A percentile compares a stretch with the other conserved stretches of the same genome.
Conservation (phyloP, 805 yeast genomes). For the Lipomyces sp. region DNA sequence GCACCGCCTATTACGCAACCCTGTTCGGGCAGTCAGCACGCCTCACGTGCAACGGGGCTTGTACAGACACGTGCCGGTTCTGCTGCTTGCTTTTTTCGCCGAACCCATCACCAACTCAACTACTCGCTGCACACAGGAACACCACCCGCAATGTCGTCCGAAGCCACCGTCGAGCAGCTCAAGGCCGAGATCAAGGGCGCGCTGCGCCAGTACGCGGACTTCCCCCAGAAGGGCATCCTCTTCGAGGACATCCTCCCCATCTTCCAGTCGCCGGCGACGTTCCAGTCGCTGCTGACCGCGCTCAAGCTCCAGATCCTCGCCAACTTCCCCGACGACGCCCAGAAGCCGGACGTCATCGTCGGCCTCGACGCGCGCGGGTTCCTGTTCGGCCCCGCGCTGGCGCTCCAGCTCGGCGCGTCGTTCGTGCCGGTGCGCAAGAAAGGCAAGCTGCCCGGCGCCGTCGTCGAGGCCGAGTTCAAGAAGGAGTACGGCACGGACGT, state of each 20-base stretch:
- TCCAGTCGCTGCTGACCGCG: constrained; percentile 76
- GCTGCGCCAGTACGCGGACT: constrained; percentile 76
- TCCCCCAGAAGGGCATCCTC: constrained; percentile 87
- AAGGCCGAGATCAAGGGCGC: constrained; percentile 24
- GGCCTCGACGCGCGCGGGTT: constrained; percentile 98
- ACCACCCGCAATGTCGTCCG: too few relatives aligned
- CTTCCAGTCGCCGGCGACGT: constrained; percentile 75
- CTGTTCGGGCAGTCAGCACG: too few relatives aligned
- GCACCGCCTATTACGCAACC: too few relatives aligned
- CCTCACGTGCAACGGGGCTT: too few relatives aligned
- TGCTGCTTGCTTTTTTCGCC: too few relatives aligned
- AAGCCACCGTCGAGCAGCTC: constrained; percentile 15
- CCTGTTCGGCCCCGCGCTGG: constrained; percentile 92
- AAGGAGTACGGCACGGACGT: constrained; percentile 92
- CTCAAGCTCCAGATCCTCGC: constrained; percentile 69
- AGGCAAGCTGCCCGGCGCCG: constrained; percentile 91
- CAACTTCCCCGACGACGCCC: constrained; percentile 46
- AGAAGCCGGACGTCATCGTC: constrained; percentile 78
- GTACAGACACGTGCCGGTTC: too few relatives aligned
- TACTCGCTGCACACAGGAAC: too few relatives aligned
- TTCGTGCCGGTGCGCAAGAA: constrained; percentile 94
- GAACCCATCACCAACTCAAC: too few relatives aligned
- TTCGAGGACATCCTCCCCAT: constrained; percentile 97
- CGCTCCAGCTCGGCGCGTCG: constrained; percentile 82
- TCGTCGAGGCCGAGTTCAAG: constrained; percentile 63